phyloP scores from a whole-genome alignment of 78 protist genomes.

The Protostelium mycophagum region DNA sequence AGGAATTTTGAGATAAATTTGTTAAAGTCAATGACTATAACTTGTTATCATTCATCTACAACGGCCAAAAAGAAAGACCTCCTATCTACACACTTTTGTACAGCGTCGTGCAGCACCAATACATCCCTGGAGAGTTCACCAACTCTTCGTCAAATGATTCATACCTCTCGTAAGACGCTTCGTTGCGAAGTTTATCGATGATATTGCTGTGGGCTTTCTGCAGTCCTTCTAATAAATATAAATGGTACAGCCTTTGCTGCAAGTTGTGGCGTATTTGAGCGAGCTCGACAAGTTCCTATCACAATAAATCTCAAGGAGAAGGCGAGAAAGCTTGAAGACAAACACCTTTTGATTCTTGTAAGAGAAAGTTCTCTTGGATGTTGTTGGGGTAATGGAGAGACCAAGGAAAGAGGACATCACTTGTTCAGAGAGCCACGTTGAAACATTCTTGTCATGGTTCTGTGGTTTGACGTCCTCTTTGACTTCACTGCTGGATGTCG shows the following conservation, averaged over 20 bases:
- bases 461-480: background rate
- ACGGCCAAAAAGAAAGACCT: background rate
- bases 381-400: background rate
- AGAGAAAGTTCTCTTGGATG: background rate
- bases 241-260: background rate
- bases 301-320: too few species aligned
- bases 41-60: too few species aligned
- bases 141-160: background rate
- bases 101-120: background rate
- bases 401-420: background rate
- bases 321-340: too few species aligned
- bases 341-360: background rate
- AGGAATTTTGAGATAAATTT: too few species aligned
- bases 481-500: background rate
- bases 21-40: too few species aligned
- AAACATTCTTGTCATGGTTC: background rate
- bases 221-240: background rate
- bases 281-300: background rate
- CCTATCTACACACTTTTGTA: background rate
- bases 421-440: background rate
- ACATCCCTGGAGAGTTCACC: background rate
- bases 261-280: background rate
- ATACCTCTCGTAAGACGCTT: background rate
- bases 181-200: background rate
- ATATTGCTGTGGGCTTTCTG: background rate